Evolutionary conservation across 257 asterid genomes (phyloP).

Genomic region (Nicotiana noctiflora): DNA sequence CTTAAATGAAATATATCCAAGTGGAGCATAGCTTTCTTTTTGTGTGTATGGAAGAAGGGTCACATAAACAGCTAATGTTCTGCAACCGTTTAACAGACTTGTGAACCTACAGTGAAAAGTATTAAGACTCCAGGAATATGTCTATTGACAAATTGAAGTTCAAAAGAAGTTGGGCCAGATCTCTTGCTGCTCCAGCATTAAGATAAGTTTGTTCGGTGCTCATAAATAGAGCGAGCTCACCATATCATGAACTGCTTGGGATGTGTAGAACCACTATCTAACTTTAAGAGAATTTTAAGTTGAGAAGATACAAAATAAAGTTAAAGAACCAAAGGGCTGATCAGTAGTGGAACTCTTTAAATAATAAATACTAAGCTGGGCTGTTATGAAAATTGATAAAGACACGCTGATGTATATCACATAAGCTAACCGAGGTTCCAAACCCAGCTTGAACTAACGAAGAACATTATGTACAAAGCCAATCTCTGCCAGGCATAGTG

Average conservation of each 20-base stretch:
- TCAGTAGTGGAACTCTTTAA: no score
- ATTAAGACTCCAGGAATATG: not conserved
- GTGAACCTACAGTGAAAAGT: not conserved
- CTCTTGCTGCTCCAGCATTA: not conserved
- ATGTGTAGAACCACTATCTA: not conserved
- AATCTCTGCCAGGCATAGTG: not conserved
- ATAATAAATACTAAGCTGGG: no score
- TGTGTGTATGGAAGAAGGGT: not conserved
- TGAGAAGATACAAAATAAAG: slow-evolving; percentile 3
- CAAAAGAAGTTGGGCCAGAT: not conserved
- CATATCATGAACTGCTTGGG: slow-evolving; percentile 3
- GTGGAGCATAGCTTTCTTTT: not conserved
- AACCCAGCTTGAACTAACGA: not conserved
- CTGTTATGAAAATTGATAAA: not conserved
- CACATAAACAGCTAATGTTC: not conserved
- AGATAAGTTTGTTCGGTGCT: not conserved
- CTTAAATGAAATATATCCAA: not conserved
- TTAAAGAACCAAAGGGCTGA: not conserved
- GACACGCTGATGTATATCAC: not conserved
- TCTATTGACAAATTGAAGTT: not conserved
- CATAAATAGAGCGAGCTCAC: not conserved
- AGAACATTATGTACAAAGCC: not conserved
- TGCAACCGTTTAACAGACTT: not conserved
- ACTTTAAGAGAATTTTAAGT: not conserved
- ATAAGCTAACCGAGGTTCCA: not conserved